These are phyloP conservation scores for Platanthera guangdongensis DNA, from an alignment of 106 monocot genomes.

Conservation along the genomic window DNA sequence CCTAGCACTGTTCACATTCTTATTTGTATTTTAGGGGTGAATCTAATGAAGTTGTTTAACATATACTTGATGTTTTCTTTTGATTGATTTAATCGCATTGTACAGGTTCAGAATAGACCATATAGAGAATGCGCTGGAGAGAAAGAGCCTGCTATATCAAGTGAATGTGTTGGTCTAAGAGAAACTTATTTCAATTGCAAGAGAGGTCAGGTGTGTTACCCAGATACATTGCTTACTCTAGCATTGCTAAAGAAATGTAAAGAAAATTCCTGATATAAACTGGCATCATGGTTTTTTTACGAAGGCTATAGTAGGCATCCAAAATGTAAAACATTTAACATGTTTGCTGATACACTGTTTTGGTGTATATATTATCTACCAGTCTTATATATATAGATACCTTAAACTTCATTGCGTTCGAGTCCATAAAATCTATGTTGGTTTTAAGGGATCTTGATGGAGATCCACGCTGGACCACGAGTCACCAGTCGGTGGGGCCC, in stretches of 20 bases:
- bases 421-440: no score
- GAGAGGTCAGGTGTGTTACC: slow-evolving; percentile 73
- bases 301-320: neutral
- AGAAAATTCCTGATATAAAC: neutral
- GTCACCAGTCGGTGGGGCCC: no score
- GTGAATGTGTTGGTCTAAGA: slow-evolving; percentile 92
- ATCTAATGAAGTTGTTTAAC: neutral
- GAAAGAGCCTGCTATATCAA: slow-evolving; percentile 73
- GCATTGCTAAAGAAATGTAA: neutral
- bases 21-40: no score
- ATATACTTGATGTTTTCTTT: neutral
- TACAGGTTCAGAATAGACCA: slow-evolving; percentile 71
- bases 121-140: slow-evolving; percentile 95
- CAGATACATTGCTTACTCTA: neutral
- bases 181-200: slow-evolving; percentile 99
- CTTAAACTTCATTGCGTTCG: no score
- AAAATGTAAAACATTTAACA: no score
- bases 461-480: no score
- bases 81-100: neutral
- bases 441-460: no score
- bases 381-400: no score
- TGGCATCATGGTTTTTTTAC: neutral
- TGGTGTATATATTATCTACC: no score
- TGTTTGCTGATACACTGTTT: no score
- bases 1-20: no score